phyloP scores from a whole-genome alignment of 768 basidiomycete species.

The Leccinum subgranulosum region DNA sequence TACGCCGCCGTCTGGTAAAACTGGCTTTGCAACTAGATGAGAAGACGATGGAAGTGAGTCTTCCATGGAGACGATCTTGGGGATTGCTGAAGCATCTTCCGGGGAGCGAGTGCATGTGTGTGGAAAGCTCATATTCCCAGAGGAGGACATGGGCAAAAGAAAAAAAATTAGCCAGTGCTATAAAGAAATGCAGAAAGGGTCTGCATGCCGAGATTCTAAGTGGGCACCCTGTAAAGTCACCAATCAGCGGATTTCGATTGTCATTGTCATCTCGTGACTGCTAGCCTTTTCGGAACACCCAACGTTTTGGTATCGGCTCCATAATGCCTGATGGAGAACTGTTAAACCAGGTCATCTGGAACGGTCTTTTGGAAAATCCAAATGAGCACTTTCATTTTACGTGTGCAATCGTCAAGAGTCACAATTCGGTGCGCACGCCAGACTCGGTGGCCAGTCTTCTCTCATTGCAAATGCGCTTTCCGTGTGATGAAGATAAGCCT shows the following conservation, averaged over 20 bases:
- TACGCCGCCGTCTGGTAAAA: slow-evolving; percentile 14
- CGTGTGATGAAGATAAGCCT: not conserved
- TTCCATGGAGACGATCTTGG: not conserved
- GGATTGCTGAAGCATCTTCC: not conserved
- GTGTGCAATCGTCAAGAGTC: not conserved
- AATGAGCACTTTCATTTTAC: not conserved
- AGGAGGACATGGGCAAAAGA: not conserved
- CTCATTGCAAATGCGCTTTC: not conserved
- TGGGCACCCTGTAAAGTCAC: not conserved
- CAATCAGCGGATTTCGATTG: not conserved
- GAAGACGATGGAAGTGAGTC: not conserved
- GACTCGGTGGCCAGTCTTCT: not conserved
- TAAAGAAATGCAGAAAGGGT: not conserved
- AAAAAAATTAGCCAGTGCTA: not conserved
- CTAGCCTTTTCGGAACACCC: not conserved
- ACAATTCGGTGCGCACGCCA: not conserved
- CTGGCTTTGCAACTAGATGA: not conserved
- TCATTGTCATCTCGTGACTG: not conserved
- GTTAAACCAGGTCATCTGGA: not conserved
- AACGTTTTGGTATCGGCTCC: not conserved
- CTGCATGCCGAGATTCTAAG: not conserved
- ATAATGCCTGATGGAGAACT: not conserved
- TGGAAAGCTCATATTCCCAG: not conserved
- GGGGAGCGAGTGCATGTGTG: not conserved
- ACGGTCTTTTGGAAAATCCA: not conserved